These are phyloP conservation scores for Avicennia marina DNA, from an alignment of 257 asterid genomes.

Conservation along the genomic window DNA sequence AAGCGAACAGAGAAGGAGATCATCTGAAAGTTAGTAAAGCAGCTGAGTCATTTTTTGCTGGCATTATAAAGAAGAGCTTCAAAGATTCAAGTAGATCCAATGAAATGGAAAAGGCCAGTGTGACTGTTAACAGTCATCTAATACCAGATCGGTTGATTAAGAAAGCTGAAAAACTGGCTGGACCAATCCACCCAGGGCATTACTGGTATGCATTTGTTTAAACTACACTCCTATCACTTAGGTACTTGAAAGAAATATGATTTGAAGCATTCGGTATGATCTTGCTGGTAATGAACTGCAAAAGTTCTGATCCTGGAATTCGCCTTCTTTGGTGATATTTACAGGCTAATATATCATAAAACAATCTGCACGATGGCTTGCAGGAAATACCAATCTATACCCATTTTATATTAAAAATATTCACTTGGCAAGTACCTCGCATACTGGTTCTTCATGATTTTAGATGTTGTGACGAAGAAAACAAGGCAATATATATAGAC, in stretches of 20 bases:
- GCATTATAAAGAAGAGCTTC: constrained; percentile 48
- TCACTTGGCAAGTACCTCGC: no score
- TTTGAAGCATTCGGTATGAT: background rate
- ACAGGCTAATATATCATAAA: no score
- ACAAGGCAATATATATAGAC: no score
- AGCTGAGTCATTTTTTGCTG: constrained; percentile 49
- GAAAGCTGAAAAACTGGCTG: constrained; percentile 77
- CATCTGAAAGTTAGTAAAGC: constrained; percentile 35
- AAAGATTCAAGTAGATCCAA: constrained; percentile 36
- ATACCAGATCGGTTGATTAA: constrained; percentile 48
- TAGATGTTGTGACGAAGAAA: no score
- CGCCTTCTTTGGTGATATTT: no score
- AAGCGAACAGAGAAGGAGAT: constrained; percentile 42
- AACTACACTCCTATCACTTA: background rate
- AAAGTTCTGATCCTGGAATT: no score
- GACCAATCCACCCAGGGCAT: constrained; percentile 76
- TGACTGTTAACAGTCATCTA: constrained; percentile 68
- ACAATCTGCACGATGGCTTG: no score
- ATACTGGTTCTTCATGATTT: no score
- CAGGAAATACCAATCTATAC: no score
- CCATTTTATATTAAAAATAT: no score
- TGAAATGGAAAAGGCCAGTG: constrained; percentile 42
- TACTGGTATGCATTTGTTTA: constrained; percentile 55
- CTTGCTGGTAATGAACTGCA: no score
- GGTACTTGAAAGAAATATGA: background rate